phyloP scores from a whole-genome alignment of 1,284 basidiomycete species.

The Moesziomyces sp. region DNA sequence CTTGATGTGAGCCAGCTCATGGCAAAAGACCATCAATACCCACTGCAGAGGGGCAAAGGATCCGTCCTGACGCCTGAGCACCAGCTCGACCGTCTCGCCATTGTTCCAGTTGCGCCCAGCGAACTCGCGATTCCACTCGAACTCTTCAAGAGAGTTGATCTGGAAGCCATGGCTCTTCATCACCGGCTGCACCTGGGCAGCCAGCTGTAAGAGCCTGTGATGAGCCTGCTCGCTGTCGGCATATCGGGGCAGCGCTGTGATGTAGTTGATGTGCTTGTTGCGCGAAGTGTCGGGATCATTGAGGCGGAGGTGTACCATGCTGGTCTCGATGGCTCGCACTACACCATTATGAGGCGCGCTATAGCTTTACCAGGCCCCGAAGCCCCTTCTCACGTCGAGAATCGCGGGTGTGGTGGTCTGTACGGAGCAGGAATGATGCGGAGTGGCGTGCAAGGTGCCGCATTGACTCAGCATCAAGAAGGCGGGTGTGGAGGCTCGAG shows the following conservation, averaged over 20 bases:
- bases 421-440: not conserved
- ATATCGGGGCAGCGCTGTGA: conserved; percentile 46
- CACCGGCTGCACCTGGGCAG: conserved; percentile 56
- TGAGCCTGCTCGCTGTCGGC: conserved; percentile 38
- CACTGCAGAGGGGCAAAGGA: conserved; percentile 50
- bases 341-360: not conserved
- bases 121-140: conserved; percentile 56
- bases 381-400: not conserved
- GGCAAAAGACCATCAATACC: conserved; percentile 55
- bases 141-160: conserved; percentile 59
- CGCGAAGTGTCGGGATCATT: conserved; percentile 56
- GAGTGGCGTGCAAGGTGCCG: not conserved
- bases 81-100: conserved; percentile 56
- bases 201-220: conserved; percentile 43
- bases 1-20: conserved; percentile 58
- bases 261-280: conserved; percentile 58
- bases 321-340: not conserved
- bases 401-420: not conserved
- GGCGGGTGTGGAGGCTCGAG: not conserved
- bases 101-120: conserved; percentile 60
- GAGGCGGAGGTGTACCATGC: conserved; percentile 52
- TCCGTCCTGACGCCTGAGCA: conserved; percentile 47
- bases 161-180: conserved; percentile 56
- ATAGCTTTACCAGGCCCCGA: not conserved
- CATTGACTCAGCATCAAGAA: no score